A percentile compares a stretch with the other conserved stretches of the same genome.
phyloP scores from a whole-genome alignment of 805 yeast genomes.

The Suhomyces kilbournensis region DNA sequence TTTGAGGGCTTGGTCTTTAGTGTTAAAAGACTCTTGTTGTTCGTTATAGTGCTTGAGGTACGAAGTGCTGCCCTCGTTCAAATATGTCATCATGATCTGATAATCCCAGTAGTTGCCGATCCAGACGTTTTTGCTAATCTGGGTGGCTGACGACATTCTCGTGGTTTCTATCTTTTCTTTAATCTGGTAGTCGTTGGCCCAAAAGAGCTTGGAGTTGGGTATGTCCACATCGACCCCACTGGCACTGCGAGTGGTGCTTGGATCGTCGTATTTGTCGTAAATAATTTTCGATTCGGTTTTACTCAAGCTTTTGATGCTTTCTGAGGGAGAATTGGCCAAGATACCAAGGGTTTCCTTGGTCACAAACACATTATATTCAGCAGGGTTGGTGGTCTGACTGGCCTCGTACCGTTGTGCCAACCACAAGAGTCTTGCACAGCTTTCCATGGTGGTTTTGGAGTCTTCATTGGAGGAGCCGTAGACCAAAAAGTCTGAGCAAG shows the following conservation, averaged over 20 bases:
- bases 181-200: conserved; percentile 67
- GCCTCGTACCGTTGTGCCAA: conserved; percentile 34
- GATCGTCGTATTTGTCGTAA: conserved; percentile 5
- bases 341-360: conserved; percentile 13
- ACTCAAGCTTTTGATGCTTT: background rate
- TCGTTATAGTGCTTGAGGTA: conserved; percentile 5
- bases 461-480: conserved; percentile 34
- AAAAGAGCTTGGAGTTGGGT: conserved; percentile 18
- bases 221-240: conserved; percentile 2
- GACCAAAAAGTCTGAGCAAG: conserved; percentile 71
- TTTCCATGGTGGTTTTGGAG: conserved; percentile 8
- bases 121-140: conserved; percentile 58
- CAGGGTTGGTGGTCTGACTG: conserved; percentile 1
- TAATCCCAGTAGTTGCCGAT: conserved; percentile 80
- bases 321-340: background rate
- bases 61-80: conserved; percentile 10
- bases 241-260: background rate
- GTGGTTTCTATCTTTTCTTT: conserved; percentile 83
- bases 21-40: background rate
- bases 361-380: conserved; percentile 21
- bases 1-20: conserved; percentile 3
- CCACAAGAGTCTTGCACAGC: conserved; percentile 34
- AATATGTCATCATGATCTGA: conserved; percentile 34
- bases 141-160: conserved; percentile 78
- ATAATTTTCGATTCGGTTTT: conserved; percentile 3